These are phyloP conservation scores for Pythium dissotocum DNA, from an alignment of 352 stramenopile species.

Conservation along the genomic window DNA sequence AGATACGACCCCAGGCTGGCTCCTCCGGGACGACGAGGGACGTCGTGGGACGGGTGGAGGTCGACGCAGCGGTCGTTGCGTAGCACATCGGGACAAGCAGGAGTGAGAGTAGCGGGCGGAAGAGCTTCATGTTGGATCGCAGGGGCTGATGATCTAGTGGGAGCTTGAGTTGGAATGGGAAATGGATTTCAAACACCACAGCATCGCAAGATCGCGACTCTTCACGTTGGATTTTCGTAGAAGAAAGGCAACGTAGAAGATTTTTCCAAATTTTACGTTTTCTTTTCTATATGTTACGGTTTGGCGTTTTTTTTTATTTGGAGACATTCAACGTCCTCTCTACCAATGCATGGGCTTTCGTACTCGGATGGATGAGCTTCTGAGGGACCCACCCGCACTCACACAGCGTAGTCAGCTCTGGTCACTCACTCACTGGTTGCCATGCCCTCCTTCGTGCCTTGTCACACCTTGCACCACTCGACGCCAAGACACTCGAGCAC, in stretches of 20 bases:
- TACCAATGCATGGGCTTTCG: no score
- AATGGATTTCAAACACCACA: neutral
- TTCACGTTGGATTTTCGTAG: conserved; percentile 16
- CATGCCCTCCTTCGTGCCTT: no score
- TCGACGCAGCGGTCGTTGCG: neutral
- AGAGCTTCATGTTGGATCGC: conserved; percentile 21
- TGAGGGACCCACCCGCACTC: no score
- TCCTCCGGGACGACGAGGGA: conserved; percentile 14
- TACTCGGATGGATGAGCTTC: no score
- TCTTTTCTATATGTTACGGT: neutral
- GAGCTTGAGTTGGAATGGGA: neutral
- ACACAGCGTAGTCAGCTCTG: no score
- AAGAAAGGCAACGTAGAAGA: conserved; percentile 6
- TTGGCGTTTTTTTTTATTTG: no score
- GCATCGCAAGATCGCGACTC: conserved; percentile 8
- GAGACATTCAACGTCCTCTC: no score
- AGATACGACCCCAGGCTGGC: conserved; percentile 62
- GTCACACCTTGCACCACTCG: conserved; percentile 32
- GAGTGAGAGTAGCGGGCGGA: neutral
- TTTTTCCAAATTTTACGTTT: no score
- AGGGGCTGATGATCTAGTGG: no score
- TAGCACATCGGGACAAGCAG: neutral
- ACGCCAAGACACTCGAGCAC: conserved; percentile 34
- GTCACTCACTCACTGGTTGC: no score
- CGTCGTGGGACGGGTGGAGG: neutral